phyloP scores from a whole-genome alignment of 495 filamentous ascomycete genomes.

The Apiosordaria backusii region DNA sequence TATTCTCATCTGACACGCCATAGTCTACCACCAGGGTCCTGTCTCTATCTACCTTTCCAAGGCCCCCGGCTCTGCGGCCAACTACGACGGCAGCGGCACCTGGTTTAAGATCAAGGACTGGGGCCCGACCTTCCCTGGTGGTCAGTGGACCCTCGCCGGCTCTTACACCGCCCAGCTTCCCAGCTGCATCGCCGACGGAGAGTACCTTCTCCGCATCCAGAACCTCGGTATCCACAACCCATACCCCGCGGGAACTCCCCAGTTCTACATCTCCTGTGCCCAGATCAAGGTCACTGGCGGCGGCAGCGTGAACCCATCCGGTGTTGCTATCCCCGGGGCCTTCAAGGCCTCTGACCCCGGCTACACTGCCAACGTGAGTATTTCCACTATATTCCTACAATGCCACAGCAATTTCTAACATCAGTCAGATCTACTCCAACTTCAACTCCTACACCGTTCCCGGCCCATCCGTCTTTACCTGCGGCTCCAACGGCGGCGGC shows the following conservation, averaged over 20 bases:
- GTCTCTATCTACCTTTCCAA: constrained; percentile 51
- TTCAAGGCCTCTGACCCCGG: constrained; percentile 55
- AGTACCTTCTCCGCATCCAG: constrained; percentile 62
- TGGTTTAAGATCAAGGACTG: constrained; percentile 58
- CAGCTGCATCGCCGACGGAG: constrained; percentile 49
- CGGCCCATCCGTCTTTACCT: constrained; percentile 28
- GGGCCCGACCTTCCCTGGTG: constrained; percentile 39
- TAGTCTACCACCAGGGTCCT: constrained; percentile 56
- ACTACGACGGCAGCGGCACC: constrained; percentile 49
- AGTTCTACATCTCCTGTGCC: constrained; percentile 58
- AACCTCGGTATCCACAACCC: constrained; percentile 60
- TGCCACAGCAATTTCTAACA: background rate
- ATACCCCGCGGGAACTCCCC: constrained; percentile 44
- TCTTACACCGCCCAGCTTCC: constrained; percentile 56
- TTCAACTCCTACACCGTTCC: constrained; percentile 33
- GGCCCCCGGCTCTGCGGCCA: constrained; percentile 40
- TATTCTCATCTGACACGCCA: background rate
- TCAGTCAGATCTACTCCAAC: constrained; percentile 29
- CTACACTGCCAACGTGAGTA: constrained; percentile 46
- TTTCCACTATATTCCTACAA: background rate
- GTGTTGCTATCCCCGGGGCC: constrained; percentile 52
- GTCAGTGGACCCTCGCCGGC: constrained; percentile 40
- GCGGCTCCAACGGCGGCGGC: constrained; percentile 14
- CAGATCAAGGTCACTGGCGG: constrained; percentile 57
- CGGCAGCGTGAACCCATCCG: constrained; percentile 45